Conservation (phyloP, 768 basidiomycete species). For the Fibroporia radiculosa region DNA sequence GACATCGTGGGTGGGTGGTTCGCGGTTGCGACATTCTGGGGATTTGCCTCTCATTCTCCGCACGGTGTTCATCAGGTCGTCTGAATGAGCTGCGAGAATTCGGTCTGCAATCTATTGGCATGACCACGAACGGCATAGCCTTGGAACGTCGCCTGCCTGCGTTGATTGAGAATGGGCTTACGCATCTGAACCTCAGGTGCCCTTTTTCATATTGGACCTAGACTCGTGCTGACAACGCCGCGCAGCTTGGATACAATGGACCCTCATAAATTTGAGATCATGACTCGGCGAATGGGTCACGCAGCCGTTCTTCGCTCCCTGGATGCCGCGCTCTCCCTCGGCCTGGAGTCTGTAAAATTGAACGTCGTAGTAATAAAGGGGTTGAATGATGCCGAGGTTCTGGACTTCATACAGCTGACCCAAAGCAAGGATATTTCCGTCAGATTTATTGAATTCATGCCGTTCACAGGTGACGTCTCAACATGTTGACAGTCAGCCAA, state of each 20-base stretch:
- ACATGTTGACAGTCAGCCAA: conserved; percentile 2
- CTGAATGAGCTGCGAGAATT: conserved; percentile 51
- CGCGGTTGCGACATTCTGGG: not conserved
- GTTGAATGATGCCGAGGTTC: conserved; percentile 73
- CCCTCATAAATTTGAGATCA: conserved; percentile 81
- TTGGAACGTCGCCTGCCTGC: conserved; percentile 66
- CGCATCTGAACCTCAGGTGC: conserved; percentile 53
- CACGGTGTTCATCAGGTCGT: conserved; percentile 35
- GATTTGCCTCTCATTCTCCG: not conserved
- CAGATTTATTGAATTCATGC: conserved; percentile 93
- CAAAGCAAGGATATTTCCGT: conserved; percentile 56
- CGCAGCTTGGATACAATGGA: conserved; percentile 76
- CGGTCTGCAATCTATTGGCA: conserved; percentile 70
- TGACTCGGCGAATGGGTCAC: conserved; percentile 74
- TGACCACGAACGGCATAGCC: conserved; percentile 80
- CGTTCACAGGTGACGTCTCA: conserved; percentile 61
- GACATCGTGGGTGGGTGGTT: conserved; percentile 56
- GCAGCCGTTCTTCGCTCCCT: conserved; percentile 66
- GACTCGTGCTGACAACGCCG: conserved; percentile 32
- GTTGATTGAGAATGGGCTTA: conserved; percentile 63
- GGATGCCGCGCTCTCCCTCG: conserved; percentile 48
- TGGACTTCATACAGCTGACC: conserved; percentile 75
- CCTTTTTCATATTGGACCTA: conserved; percentile 29
- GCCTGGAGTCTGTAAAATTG: conserved; percentile 61
- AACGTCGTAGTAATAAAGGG: conserved; percentile 81